Base-by-base conservation (phyloP, 1,284 basidiomycete species). In the Lentinula novae-zelandiae region DNA sequence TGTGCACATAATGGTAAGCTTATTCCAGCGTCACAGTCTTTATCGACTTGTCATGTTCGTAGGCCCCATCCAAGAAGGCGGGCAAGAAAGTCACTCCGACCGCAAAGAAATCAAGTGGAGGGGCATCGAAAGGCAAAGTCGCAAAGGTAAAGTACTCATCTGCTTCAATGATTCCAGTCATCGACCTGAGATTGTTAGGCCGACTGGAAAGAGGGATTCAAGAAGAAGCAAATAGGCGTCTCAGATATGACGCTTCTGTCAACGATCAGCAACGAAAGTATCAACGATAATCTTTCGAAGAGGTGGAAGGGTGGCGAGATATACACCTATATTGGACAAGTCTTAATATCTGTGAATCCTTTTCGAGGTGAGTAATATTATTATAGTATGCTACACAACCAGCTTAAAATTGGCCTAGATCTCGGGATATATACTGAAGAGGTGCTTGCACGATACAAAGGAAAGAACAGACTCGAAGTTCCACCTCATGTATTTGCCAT, bases 401-500 rank as follows among this genome's bases (percentile, higher is more conserved):
- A 36, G 34, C 56, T 27, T 34, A 51, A 8, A 46, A 60, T 58
- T 34, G 55, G 27, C 62, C 17, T 65, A 95, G 94, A 96, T 80
- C 87, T 96, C 61, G 94, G 94, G n/a, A 99, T 99, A 73, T 99
- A 99, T 77, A 93, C 91, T 42, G 91, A 96, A 44, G 90, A 95
- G 56, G 85, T 89, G 8, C 82, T 99, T 27, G 82, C 86, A 68
- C 88, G 84, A 63, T 98, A 99, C 78, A 90, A 89, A 65, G 95
- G 96, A 70, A 99, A 99, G 87, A 99, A 99, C 74, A 86, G 97
- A 68, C 87, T 99, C 57, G 97, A 99, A 76, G 92, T 98, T 67
- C 90, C 96, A 3, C 97, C 97, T 2, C 97, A 99, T 78, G 97
- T 99, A 50, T 99, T 97, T 76, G 85, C 92, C 65, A 97, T 99